A percentile compares a stretch with the other conserved stretches of the same genome.
Evolutionary conservation across 768 basidiomycete genomes (phyloP).

Genomic region (Cystobasidium tubakii): DNA sequence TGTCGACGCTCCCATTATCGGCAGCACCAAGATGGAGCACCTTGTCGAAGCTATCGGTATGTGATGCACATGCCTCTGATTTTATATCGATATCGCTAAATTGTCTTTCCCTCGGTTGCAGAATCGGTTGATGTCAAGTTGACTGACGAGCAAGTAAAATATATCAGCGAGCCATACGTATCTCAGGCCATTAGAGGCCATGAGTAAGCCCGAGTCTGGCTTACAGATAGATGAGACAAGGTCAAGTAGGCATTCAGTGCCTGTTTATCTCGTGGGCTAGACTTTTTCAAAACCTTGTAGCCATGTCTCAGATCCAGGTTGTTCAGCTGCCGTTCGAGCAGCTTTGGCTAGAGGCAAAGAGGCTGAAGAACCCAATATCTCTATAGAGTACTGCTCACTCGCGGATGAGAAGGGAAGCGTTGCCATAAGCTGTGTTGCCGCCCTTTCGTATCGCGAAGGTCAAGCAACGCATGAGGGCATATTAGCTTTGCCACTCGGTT

Average conservation of each 20-base stretch:
- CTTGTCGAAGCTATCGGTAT: slow-evolving; percentile 38
- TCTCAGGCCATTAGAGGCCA: slow-evolving; percentile 45
- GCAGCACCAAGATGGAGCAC: slow-evolving; percentile 39
- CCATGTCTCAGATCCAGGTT: slow-evolving; percentile 7
- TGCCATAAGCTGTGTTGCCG: slow-evolving; percentile 18
- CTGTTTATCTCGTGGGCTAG: not conserved
- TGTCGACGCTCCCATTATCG: slow-evolving; percentile 43
- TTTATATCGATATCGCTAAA: too few species aligned
- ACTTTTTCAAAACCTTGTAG: slow-evolving; percentile 15
- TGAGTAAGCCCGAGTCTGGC: not conserved
- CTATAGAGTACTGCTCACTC: not conserved
- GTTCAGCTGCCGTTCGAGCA: not conserved
- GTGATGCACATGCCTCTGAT: too few species aligned
- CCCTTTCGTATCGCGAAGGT: not conserved
- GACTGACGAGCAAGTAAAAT: slow-evolving; percentile 58
- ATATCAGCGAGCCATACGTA: slow-evolving; percentile 58
- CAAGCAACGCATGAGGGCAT: not conserved
- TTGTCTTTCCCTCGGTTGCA: not conserved
- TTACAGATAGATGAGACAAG: not conserved
- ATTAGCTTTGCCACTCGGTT: not conserved
- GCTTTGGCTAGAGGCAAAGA: not conserved
- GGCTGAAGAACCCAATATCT: slow-evolving; percentile 8
- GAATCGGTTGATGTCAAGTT: slow-evolving; percentile 54
- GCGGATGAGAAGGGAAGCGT: slow-evolving; percentile 17
- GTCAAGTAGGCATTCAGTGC: not conserved